phyloP scores from a whole-genome alignment of 345 rosid genomes.

The Arabis hirsuta region DNA sequence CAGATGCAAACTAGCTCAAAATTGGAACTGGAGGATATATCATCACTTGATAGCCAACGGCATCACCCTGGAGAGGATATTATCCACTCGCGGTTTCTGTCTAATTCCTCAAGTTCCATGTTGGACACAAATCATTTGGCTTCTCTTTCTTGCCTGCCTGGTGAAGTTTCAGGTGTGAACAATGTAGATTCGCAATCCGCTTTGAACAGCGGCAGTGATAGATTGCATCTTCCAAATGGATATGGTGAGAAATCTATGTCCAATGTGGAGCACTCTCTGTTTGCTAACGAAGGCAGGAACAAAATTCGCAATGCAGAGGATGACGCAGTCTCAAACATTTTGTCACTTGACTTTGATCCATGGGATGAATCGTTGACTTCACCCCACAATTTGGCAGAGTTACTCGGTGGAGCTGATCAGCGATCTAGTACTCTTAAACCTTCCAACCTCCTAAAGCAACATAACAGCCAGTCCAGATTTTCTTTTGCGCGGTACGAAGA shows the following conservation, averaged over 20 bases:
- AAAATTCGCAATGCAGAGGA: constrained; percentile 51
- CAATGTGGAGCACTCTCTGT: constrained; percentile 44
- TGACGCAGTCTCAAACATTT: constrained; percentile 70
- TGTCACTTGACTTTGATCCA: constrained; percentile 71
- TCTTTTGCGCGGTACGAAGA: constrained; percentile 92
- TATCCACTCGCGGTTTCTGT: constrained; percentile 43
- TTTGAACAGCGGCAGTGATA: constrained; percentile 49
- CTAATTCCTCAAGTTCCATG: constrained; percentile 51
- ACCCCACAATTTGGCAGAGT: constrained; percentile 55
- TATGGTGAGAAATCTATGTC: constrained; percentile 51
- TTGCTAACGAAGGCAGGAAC: constrained; percentile 50
- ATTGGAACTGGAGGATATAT: constrained; percentile 60
- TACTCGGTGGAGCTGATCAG: constrained; percentile 63
- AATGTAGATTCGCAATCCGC: constrained; percentile 44
- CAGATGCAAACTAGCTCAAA: constrained; percentile 35
- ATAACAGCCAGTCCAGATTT: constrained; percentile 82
- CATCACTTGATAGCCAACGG: constrained; percentile 67
- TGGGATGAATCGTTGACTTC: constrained; percentile 80
- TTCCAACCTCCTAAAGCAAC: constrained; percentile 65
- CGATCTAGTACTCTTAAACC: constrained; percentile 57
- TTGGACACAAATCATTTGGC: constrained; percentile 51
- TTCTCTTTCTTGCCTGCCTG: constrained; percentile 52
- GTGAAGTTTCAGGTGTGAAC: constrained; percentile 37
- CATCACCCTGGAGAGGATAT: constrained; percentile 65
- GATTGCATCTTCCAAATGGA: constrained; percentile 52